These are phyloP conservation scores for Helianthus tuberosus DNA, from an alignment of 129 eudicot species.

Conservation along the genomic window DNA sequence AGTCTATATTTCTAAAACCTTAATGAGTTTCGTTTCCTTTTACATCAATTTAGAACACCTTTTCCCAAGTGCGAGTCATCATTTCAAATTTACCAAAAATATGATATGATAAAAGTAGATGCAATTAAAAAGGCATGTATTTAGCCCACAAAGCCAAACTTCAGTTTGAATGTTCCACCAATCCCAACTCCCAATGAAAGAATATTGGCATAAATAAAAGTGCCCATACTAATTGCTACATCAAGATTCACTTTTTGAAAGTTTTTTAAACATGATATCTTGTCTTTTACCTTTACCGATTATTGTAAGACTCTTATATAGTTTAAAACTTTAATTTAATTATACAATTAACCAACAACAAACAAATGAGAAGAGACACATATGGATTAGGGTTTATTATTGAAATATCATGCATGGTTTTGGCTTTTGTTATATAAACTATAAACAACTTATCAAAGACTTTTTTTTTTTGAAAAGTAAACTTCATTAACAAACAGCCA, in stretches of 20 bases:
- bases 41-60: conserved; percentile 21
- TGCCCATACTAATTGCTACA: conserved; percentile 21
- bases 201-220: conserved; percentile 31
- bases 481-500: too few relatives aligned
- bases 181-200: conserved; percentile 36
- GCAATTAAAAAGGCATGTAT: conserved; percentile 35
- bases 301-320: neutral
- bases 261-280: neutral
- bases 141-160: conserved; percentile 40
- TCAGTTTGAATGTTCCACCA: conserved; percentile 44
- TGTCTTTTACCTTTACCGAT: neutral
- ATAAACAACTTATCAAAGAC: neutral
- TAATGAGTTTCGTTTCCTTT: neutral
- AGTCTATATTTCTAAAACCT: neutral
- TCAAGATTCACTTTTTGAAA: conserved; percentile 21
- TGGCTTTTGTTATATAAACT: neutral
- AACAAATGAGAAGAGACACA: neutral
- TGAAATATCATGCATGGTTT: neutral
- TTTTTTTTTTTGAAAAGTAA: too few relatives aligned
- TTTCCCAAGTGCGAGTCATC: conserved; percentile 34
- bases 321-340: neutral
- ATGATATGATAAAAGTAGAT: conserved; percentile 34
- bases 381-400: neutral
- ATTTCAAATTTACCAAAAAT: conserved; percentile 37
- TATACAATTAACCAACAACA: neutral